Percentiles rank a stretch among this genome's conserved stretches.
These are phyloP conservation scores for Trametes hirsuta DNA, from an alignment of 1,284 basidiomycete species.

Conservation along the genomic window DNA sequence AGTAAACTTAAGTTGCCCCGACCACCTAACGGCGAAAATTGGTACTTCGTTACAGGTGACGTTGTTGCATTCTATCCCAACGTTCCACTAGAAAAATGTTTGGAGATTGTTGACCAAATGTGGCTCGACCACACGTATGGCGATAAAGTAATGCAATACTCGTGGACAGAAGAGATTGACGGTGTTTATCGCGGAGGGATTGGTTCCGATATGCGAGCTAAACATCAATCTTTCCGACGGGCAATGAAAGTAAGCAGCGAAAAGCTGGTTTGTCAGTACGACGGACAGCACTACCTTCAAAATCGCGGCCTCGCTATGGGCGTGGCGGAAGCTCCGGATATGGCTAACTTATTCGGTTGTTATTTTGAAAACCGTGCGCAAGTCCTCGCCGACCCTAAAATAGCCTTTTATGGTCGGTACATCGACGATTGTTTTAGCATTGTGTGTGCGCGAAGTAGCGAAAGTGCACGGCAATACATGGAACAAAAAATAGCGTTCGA, in stretches of 20 bases:
- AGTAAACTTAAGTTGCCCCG: not conserved
- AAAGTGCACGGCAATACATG: not conserved
- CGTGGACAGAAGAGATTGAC: too few relatives aligned
- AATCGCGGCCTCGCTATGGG: conserved; percentile 1
- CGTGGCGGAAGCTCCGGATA: not conserved
- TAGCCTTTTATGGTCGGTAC: conserved; percentile 4
- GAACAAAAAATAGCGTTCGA: not conserved
- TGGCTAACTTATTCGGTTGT: conserved; percentile 3
- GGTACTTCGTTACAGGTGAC: conserved; percentile 8
- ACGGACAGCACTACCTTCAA: not conserved
- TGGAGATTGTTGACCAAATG: not conserved
- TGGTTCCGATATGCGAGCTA: too few relatives aligned
- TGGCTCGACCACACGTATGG: not conserved
- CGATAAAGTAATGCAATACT: too few relatives aligned
- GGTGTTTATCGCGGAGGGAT: too few relatives aligned
- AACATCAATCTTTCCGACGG: not conserved
- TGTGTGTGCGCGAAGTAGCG: not conserved
- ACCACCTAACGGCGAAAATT: not conserved
- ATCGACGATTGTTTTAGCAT: conserved; percentile 6
- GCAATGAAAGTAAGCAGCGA: not conserved
- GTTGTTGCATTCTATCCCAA: conserved; percentile 12
- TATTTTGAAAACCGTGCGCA: not conserved
- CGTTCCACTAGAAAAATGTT: not conserved
- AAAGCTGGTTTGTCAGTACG: not conserved
- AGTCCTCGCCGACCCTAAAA: not conserved